Evolutionary conservation across 805 yeast species (phyloP).

Genomic region (Cyberlindnera petersonii): DNA sequence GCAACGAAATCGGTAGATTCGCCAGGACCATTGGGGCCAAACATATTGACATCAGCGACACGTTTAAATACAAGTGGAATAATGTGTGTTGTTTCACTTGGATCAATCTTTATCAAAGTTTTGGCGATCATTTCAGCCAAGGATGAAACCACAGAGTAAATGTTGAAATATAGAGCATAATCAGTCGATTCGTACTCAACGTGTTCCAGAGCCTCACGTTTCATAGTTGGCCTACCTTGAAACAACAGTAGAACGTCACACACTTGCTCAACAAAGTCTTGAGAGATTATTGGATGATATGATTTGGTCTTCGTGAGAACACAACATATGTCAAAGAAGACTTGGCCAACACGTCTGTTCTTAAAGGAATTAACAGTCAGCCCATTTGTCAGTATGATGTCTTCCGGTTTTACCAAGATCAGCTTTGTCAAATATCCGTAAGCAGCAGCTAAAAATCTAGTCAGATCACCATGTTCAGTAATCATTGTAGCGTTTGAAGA

Average conservation of each 20-base stretch:
- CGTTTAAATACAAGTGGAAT: slow-evolving; percentile 13
- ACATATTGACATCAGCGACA: slow-evolving; percentile 2
- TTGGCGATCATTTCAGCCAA: slow-evolving; percentile 53
- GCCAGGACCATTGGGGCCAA: not conserved
- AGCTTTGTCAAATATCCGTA: slow-evolving; percentile 59
- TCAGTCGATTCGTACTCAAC: slow-evolving; percentile 89
- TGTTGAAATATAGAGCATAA: slow-evolving; percentile 35
- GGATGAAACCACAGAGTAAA: slow-evolving; percentile 60
- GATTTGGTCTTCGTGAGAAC: slow-evolving; percentile 66
- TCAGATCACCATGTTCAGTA: slow-evolving; percentile 58
- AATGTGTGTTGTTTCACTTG: not conserved
- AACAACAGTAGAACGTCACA: slow-evolving; percentile 64
- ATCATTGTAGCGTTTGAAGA: slow-evolving; percentile 66
- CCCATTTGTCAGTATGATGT: slow-evolving; percentile 31
- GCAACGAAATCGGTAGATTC: slow-evolving; percentile 10
- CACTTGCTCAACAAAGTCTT: slow-evolving; percentile 50
- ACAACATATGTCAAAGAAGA: slow-evolving; percentile 76
- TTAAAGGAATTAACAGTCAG: slow-evolving; percentile 37
- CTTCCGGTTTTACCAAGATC: slow-evolving; percentile 41
- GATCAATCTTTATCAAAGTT: slow-evolving; percentile 29
- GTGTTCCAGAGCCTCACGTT: slow-evolving; percentile 73
- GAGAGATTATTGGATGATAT: slow-evolving; percentile 41
- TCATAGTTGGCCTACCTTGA: slow-evolving; percentile 73
- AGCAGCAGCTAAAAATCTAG: slow-evolving; percentile 57
- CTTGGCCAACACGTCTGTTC: slow-evolving; percentile 73